Evolutionary conservation across 352 stramenopile species (phyloP).

Genomic region (Phytophthora fragariaefolia): DNA sequence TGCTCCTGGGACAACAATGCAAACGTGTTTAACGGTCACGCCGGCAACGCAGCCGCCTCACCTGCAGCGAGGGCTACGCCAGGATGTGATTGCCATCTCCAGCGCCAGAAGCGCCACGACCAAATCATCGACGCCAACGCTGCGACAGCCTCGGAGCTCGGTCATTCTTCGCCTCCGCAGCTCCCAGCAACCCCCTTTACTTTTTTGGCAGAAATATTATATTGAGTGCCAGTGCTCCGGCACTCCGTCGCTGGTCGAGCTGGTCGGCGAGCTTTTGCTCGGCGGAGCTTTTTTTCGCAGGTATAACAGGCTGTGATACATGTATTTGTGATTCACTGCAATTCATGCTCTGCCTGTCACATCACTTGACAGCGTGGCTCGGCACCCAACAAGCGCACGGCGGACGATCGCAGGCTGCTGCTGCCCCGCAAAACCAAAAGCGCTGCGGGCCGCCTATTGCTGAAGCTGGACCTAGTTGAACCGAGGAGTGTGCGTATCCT

Average conservation of each 20-base stretch:
- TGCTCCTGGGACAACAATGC: too few relatives aligned
- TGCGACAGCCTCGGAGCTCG: slow-evolving; percentile 22
- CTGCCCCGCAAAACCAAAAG: not conserved
- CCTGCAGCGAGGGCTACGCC: not conserved
- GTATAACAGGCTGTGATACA: too few relatives aligned
- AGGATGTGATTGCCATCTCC: slow-evolving; percentile 19
- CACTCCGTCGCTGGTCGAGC: too few relatives aligned
- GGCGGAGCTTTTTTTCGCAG: too few relatives aligned
- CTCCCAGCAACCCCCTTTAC: too few relatives aligned
- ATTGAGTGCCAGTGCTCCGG: slow-evolving; percentile 8
- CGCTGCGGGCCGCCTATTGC: not conserved
- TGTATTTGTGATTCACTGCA: too few relatives aligned
- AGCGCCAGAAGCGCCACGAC: slow-evolving; percentile 12
- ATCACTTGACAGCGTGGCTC: slow-evolving; percentile 1
- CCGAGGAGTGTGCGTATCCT: not conserved
- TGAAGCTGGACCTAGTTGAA: not conserved
- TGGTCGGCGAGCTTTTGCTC: too few relatives aligned
- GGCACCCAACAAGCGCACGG: not conserved
- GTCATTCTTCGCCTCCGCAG: slow-evolving; percentile 16
- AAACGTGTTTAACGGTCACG: not conserved
- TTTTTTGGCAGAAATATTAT: slow-evolving; percentile 8
- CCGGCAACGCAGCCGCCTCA: not conserved
- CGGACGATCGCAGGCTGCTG: not conserved
- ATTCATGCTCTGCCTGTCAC: slow-evolving; percentile 25
- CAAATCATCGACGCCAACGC: slow-evolving; percentile 15